Percentiles rank a stretch among this genome's conserved stretches.
phyloP scores from a whole-genome alignment of 305 asterid species.

The Solanum hybrid region DNA sequence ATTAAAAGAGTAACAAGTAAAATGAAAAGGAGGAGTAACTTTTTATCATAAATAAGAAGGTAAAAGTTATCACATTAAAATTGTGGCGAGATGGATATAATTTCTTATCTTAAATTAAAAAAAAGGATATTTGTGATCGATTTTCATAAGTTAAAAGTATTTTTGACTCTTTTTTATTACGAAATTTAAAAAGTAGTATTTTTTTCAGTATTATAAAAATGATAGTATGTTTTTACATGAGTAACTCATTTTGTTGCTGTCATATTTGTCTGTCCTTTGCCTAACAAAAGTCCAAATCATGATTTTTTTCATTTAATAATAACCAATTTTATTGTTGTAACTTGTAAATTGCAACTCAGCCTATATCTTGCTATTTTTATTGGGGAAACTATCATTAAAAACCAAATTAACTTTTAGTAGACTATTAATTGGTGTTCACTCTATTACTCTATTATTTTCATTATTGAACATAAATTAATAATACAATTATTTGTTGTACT shows the following conservation, averaged over 20 bases:
- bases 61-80: not conserved
- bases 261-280: not conserved
- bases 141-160: not conserved
- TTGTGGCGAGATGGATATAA: not conserved
- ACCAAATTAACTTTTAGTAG: not conserved
- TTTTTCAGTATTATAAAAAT: not conserved
- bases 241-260: not conserved
- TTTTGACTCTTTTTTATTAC: not conserved
- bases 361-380: not conserved
- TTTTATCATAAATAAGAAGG: not conserved
- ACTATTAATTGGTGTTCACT: not conserved
- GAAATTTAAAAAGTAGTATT: not conserved
- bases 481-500: not conserved
- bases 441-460: not conserved
- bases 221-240: not conserved
- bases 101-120: not conserved
- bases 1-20: rapidly evolving
- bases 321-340: not conserved
- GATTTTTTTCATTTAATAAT: not conserved
- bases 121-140: not conserved
- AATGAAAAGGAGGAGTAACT: rapidly evolving
- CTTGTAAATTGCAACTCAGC: not conserved
- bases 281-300: not conserved
- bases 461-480: not conserved
- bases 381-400: not conserved